A percentile compares a stretch with the other conserved stretches of the same genome.
Conservation (phyloP, 2,329 filamentous ascomycete genomes). For the Aureobasidium sp. region DNA sequence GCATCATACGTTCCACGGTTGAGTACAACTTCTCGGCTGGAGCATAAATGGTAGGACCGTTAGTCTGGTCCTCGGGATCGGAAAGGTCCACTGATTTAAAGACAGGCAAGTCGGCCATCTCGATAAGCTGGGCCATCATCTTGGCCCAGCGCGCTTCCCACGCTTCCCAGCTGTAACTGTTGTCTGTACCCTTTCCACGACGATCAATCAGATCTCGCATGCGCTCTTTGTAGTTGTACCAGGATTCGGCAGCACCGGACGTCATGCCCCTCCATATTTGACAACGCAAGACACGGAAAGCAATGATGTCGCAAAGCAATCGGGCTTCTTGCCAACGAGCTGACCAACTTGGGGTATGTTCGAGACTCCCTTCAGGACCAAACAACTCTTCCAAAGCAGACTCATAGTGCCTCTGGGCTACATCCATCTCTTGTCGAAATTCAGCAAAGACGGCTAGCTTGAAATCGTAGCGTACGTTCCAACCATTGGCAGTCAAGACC, state of each 20-base stretch:
- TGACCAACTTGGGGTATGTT: slow-evolving; percentile 82
- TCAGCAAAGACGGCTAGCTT: slow-evolving; percentile 87
- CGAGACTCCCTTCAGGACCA: slow-evolving; percentile 68
- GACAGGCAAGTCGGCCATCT: slow-evolving; percentile 41
- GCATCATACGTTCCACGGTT: slow-evolving; percentile 40
- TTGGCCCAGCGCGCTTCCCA: slow-evolving; percentile 74
- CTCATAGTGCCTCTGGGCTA: slow-evolving; percentile 75
- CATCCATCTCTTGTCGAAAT: slow-evolving; percentile 87
- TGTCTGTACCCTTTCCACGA: slow-evolving; percentile 73
- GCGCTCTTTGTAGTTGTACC: slow-evolving; percentile 67
- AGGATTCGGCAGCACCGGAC: slow-evolving; percentile 70
- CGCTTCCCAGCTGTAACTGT: slow-evolving; percentile 78
- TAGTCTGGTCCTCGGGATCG: slow-evolving; percentile 14
- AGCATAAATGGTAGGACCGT: slow-evolving; percentile 31
- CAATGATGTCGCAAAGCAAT: slow-evolving; percentile 71
- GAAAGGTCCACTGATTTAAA: slow-evolving; percentile 24
- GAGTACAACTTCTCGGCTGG: slow-evolving; percentile 43
- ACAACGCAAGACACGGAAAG: slow-evolving; percentile 73
- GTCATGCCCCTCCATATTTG: slow-evolving; percentile 70
- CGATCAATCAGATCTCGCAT: slow-evolving; percentile 71
- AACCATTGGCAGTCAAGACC: slow-evolving; percentile 73
- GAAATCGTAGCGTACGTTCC: slow-evolving; percentile 92
- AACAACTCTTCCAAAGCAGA: slow-evolving; percentile 78
- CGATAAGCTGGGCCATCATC: slow-evolving; percentile 52
- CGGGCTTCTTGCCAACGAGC: slow-evolving; percentile 88